Evolutionary conservation across 164 flowering plant species (phyloP).

Genomic region (Kingdonia uniflora): DNA sequence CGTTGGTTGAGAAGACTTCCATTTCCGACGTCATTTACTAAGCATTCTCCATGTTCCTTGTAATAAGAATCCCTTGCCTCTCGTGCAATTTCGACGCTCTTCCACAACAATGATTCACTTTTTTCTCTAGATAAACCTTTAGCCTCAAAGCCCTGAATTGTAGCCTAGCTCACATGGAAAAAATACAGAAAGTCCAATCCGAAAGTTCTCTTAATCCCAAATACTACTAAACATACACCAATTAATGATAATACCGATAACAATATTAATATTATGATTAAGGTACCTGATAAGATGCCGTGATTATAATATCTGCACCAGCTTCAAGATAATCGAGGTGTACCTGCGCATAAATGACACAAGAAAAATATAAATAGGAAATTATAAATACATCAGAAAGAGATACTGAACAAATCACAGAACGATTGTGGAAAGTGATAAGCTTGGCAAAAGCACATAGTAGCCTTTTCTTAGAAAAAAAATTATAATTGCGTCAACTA

Average conservation of each 20-base stretch:
- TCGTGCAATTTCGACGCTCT: slow-evolving; percentile 48
- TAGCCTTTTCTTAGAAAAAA: too few species aligned
- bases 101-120: slow-evolving; percentile 44
- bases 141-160: slow-evolving; percentile 47
- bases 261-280: too few species aligned
- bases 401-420: neutral
- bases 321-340: slow-evolving; percentile 81
- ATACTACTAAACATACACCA: too few species aligned
- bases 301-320: slow-evolving; percentile 59
- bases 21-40: slow-evolving; percentile 12
- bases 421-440: too few species aligned
- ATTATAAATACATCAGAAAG: too few species aligned
- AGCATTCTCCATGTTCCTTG: slow-evolving; percentile 12
- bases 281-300: slow-evolving; percentile 69
- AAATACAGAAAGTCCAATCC: neutral
- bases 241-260: too few species aligned
- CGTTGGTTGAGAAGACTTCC: slow-evolving; percentile 20
- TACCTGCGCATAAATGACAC: slow-evolving; percentile 24
- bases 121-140: slow-evolving; percentile 47
- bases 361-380: neutral
- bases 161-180: slow-evolving; percentile 28
- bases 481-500: too few species aligned
- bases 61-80: slow-evolving; percentile 45
- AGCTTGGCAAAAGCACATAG: too few species aligned
- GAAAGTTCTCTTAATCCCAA: too few species aligned